Evolutionary conservation across 768 basidiomycete genomes (phyloP).

Genomic region (Lentinula lateritia): DNA sequence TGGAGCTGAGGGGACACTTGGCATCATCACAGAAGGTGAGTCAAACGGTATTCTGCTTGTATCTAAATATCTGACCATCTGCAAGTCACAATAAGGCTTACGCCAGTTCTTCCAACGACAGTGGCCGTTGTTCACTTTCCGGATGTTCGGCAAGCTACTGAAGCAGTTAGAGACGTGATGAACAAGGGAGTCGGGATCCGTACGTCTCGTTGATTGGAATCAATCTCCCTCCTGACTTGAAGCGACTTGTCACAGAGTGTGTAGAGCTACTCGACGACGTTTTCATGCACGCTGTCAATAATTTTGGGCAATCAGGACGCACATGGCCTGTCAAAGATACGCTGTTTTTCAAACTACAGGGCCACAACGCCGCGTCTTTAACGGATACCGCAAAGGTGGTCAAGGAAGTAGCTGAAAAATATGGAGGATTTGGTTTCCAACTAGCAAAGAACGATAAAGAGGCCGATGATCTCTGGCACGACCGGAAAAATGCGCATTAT

Average conservation of each 20-base stretch:
- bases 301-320: constrained; percentile 44
- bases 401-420: constrained; percentile 48
- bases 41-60: neutral
- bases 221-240: neutral
- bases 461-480: constrained; percentile 68
- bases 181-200: constrained; percentile 73
- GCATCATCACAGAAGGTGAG: constrained; percentile 82
- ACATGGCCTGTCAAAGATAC: constrained; percentile 62
- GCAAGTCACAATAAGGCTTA: constrained; percentile 71
- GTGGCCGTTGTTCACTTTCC: constrained; percentile 84
- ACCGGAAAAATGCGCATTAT: constrained; percentile 63
- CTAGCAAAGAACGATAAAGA: constrained; percentile 61
- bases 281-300: constrained; percentile 61
- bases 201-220: constrained; percentile 28
- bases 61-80: neutral
- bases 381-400: constrained; percentile 57
- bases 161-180: constrained; percentile 68
- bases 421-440: constrained; percentile 65
- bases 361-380: constrained; percentile 54
- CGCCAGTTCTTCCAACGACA: constrained; percentile 76
- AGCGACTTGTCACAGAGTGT: constrained; percentile 48
- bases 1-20: constrained; percentile 77
- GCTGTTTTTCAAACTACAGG: constrained; percentile 87
- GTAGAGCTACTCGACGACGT: constrained; percentile 76
- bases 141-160: constrained; percentile 64